These are phyloP conservation scores for Phlebiopsis flavidoalba DNA, from an alignment of 768 basidiomycete species.

Conservation along the genomic window DNA sequence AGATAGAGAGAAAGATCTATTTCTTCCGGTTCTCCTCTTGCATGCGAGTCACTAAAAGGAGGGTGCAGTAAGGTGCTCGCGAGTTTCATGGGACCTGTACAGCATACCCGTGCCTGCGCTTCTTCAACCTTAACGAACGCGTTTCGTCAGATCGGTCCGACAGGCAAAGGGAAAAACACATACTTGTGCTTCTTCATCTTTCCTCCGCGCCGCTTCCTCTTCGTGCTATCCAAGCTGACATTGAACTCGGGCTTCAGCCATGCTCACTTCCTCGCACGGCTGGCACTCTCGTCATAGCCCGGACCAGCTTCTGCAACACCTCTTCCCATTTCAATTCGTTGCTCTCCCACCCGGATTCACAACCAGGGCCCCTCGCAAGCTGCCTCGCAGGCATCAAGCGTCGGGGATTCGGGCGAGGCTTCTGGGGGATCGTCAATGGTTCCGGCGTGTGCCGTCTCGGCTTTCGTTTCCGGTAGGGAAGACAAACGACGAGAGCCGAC, in stretches of 20 bases:
- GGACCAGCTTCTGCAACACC: conserved; percentile 58
- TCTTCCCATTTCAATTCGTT: conserved; percentile 64
- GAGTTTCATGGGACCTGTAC: background rate
- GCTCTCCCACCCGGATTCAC: conserved; percentile 58
- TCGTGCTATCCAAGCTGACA: conserved; percentile 72
- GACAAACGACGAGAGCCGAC: conserved; percentile 12
- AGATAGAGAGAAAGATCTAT: background rate
- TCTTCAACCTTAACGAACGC: conserved; percentile 60
- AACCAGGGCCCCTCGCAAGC: conserved; percentile 69
- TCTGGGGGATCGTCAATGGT: conserved; percentile 41
- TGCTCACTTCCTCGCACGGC: conserved; percentile 44
- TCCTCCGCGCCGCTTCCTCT: conserved; percentile 80
- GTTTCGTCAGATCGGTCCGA: conserved; percentile 3
- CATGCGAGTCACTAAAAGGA: background rate
- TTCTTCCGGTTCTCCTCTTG: conserved; percentile 4
- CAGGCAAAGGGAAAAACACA: conserved; percentile 27
- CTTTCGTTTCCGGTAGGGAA: conserved; percentile 4
- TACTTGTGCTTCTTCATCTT: conserved; percentile 99
- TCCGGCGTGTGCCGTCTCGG: conserved; percentile 19
- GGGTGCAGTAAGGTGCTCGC: background rate
- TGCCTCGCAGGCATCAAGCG: conserved; percentile 75
- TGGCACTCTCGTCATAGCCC: conserved; percentile 51
- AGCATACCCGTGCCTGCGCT: conserved; percentile 79
- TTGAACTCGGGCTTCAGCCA: conserved; percentile 59
- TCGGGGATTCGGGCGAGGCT: conserved; percentile 64